Conservation (phyloP, 495 filamentous ascomycete genomes). For the Immersiella caudata region DNA sequence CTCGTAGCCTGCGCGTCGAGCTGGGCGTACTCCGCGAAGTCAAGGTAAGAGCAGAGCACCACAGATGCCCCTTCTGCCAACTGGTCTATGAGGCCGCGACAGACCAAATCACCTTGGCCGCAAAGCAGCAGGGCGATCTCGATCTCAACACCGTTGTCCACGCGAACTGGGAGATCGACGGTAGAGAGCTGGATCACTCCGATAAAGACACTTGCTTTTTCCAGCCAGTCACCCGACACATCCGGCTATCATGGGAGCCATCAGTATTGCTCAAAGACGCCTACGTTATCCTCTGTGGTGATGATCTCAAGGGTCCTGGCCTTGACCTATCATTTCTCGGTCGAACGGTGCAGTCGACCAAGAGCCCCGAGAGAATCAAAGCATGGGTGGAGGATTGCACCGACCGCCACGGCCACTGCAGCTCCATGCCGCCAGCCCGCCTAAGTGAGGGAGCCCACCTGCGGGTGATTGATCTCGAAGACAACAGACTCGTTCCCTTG, state of each 20-base stretch:
- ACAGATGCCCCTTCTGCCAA: background rate
- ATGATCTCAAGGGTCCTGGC: background rate
- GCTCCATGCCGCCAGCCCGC: background rate
- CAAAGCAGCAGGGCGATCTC: background rate
- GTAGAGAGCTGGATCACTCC: background rate
- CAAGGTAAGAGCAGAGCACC: background rate
- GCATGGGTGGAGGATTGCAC: background rate
- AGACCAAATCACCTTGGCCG: background rate
- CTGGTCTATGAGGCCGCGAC: background rate
- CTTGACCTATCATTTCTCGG: background rate
- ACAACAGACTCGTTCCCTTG: slow-evolving; percentile 2
- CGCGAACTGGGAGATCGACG: background rate
- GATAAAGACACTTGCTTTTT: background rate
- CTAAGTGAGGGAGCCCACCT: background rate
- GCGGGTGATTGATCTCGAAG: background rate
- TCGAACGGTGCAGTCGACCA: background rate
- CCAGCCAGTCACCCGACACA: background rate
- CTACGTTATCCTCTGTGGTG: background rate
- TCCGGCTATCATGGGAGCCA: background rate
- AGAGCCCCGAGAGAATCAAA: background rate
- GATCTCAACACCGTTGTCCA: background rate
- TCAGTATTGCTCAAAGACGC: background rate
- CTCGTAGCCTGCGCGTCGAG: background rate
- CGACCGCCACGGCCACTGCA: background rate
- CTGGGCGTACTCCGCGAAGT: background rate